Evolutionary conservation across 352 stramenopile genomes (phyloP).

Genomic region (Globisporangium canariense): DNA sequence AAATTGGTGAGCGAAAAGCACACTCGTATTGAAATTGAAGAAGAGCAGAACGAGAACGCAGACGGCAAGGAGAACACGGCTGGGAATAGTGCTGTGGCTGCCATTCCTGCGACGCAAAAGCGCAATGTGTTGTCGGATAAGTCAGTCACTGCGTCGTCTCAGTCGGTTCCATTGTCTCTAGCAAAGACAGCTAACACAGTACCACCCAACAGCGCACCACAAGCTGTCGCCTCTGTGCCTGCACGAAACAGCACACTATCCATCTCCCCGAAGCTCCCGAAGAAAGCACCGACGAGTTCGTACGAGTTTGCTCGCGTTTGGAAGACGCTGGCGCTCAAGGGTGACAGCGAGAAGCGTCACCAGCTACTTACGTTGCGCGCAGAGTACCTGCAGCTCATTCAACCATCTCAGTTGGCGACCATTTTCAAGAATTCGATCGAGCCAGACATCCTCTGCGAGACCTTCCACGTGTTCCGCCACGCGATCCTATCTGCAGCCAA

Average conservation of each 20-base stretch:
- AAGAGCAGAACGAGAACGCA: neutral
- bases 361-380: constrained; percentile 38
- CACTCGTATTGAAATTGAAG: neutral
- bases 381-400: constrained; percentile 48
- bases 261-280: constrained; percentile 51
- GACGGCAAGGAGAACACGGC: constrained; percentile 13
- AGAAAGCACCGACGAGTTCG: constrained; percentile 58
- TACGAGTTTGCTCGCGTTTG: constrained; percentile 83
- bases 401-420: constrained; percentile 26
- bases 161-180: neutral
- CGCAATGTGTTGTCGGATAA: neutral
- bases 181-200: neutral
- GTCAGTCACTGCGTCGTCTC: neutral
- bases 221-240: neutral
- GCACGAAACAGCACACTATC: neutral
- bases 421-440: constrained; percentile 81
- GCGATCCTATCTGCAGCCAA: constrained; percentile 11
- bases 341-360: constrained; percentile 23
- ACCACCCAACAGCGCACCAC: neutral
- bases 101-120: neutral
- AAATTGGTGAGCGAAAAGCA: neutral
- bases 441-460: constrained; percentile 68
- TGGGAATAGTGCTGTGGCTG: neutral
- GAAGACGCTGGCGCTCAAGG: constrained; percentile 58
- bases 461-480: constrained; percentile 45